These are phyloP conservation scores for Cercospora citrullina DNA, from an alignment of 2,329 filamentous ascomycete genomes.

Conservation along the genomic window DNA sequence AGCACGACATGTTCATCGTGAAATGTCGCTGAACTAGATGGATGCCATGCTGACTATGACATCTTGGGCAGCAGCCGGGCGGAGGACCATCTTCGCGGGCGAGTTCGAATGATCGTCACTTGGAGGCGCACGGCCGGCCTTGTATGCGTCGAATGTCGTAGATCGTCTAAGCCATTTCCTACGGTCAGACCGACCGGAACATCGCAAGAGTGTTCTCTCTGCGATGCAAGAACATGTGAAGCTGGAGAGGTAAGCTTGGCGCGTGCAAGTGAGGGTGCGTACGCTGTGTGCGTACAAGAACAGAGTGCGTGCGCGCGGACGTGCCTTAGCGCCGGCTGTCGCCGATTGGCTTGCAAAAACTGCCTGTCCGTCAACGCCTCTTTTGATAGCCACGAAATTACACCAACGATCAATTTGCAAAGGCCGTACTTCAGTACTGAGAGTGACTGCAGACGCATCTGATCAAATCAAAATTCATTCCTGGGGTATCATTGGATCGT, in stretches of 20 bases:
- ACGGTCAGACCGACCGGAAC: neutral
- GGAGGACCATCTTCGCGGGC: neutral
- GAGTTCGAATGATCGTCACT: neutral
- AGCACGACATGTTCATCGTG: neutral
- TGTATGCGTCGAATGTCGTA: neutral
- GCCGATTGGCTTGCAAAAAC: neutral
- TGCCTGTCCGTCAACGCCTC: neutral
- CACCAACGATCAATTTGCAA: neutral
- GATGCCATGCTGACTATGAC: neutral
- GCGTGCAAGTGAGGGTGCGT: neutral
- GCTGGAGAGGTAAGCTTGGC: neutral
- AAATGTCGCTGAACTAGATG: neutral
- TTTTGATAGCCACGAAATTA: neutral
- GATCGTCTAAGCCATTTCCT: neutral
- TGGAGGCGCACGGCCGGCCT: neutral
- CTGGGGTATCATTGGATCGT: slow-evolving; percentile 3
- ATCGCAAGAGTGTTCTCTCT: neutral
- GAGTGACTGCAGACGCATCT: neutral
- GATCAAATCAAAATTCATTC: neutral
- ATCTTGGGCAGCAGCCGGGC: neutral
- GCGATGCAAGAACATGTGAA: neutral
- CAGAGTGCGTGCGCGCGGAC: neutral
- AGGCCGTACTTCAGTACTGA: neutral
- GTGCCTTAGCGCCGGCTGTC: neutral
- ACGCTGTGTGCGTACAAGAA: neutral